Base-by-base conservation (phyloP, 371 early-diverging fungal genomes). In the Smittium culicis region DNA sequence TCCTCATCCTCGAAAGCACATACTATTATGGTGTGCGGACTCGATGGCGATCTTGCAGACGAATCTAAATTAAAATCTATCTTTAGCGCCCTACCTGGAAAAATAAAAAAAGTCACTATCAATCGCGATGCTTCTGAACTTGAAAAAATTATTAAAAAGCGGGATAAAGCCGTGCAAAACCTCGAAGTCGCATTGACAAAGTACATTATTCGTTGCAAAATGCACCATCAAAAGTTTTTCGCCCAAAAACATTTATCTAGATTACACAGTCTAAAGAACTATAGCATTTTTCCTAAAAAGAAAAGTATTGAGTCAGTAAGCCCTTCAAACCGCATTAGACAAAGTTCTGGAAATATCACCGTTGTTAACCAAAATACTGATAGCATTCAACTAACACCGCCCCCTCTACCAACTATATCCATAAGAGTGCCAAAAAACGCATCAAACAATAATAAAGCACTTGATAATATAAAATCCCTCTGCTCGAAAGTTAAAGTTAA, bases 1-100 rank as follows among this genome's bases (percentile, higher is more conserved):
- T 79, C 20, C 74, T 73, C 56, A 80, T 82, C 17, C 14, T 24
- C 58, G 25, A 69, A 69, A 62, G 45, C 69, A 2, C 32, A 45
- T n/a, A 66, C 66, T 14, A 34, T 66, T n/a, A n/a, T 66, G 29
- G 35, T 66, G 11, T 27, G 28, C 11, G 60, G 60, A 11, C 30
- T 66, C 2, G 24, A 29, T 27, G 20, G 45, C 45, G 45, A 45
- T 11, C 20, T 45, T 11, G 20, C 45, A 5, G 45, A 45, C 20
- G 45, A 45, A 45, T 11, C 5, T 11, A 45, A 5, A 11, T 20
- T 45, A 45, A 45, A 45, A 20, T 11, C 5, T 45, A 20, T 45
- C 20, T 45, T 45, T 45, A 11, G 11, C 5, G 45, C 45, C 20
- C 45, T 45, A 11, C 45, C 45, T 20, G 45, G 45, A 45, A 45